Evolutionary conservation across 2,329 filamentous ascomycete species (phyloP).

Genomic region (Scleromitrula shiraiana): DNA sequence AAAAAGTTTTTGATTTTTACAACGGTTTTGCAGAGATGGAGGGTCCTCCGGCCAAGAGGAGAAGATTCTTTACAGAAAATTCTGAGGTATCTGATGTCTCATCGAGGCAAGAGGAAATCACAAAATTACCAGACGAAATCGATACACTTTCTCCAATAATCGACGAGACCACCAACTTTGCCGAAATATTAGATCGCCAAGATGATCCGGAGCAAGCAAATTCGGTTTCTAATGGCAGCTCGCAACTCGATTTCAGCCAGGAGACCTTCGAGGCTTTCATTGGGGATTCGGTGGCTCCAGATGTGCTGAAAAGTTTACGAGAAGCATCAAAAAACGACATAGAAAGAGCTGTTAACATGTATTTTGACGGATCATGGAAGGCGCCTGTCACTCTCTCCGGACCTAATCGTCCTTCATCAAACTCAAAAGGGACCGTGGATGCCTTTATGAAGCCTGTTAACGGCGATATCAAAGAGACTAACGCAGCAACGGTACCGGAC

Average conservation of each 20-base stretch:
- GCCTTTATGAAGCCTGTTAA: conserved; percentile 16
- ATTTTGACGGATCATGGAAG: conserved; percentile 61
- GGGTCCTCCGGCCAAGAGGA: conserved; percentile 40
- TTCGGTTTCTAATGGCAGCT: conserved; percentile 9
- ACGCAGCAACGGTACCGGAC: not conserved
- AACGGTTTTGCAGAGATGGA: conserved; percentile 24
- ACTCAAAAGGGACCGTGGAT: conserved; percentile 19
- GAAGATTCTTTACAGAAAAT: conserved; percentile 38
- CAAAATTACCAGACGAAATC: conserved; percentile 18
- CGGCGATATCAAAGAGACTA: not conserved
- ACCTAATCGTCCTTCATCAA: conserved; percentile 3
- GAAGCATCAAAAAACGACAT: conserved; percentile 48
- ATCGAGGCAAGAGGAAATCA: conserved; percentile 12
- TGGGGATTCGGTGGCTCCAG: conserved; percentile 45
- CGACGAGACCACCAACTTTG: not conserved
- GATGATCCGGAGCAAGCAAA: not conserved
- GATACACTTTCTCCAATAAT: conserved; percentile 21
- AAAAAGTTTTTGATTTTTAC: not conserved
- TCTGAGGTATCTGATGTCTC: conserved; percentile 20
- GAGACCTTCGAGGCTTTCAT: conserved; percentile 52
- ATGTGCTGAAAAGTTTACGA: conserved; percentile 43
- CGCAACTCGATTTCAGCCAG: conserved; percentile 41
- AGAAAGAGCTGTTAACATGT: conserved; percentile 60
- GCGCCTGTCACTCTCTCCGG: conserved; percentile 5
- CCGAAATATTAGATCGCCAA: not conserved